These are phyloP conservation scores for Ceriops zippeliana DNA, from an alignment of 345 rosid species.

Conservation along the genomic window DNA sequence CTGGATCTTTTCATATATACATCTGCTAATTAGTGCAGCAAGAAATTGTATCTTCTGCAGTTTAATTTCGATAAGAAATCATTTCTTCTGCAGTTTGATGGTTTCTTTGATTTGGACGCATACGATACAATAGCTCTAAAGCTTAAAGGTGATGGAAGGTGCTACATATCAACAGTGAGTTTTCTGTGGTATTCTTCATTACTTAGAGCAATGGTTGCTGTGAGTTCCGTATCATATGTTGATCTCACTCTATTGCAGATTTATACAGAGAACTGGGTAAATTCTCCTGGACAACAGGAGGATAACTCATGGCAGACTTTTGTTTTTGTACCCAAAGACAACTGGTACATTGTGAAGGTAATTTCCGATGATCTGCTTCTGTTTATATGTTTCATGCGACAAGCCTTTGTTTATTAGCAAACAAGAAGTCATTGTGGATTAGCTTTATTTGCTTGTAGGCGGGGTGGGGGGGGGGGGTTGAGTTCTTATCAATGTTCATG, in stretches of 20 bases:
- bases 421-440: too few relatives aligned
- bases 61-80: not conserved
- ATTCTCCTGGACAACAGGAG: conserved; percentile 83
- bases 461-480: not conserved
- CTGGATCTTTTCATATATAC: not conserved
- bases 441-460: not conserved
- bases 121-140: conserved; percentile 77
- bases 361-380: too few relatives aligned
- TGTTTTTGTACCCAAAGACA: conserved; percentile 68
- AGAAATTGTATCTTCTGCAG: too few relatives aligned
- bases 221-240: not conserved
- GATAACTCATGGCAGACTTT: conserved; percentile 99
- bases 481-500: not conserved
- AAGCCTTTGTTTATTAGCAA: too few relatives aligned
- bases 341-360: conserved; percentile 78
- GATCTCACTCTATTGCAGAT: conserved; percentile 40
- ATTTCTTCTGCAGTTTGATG: conserved; percentile 63
- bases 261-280: conserved; percentile 93
- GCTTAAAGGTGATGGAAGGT: conserved; percentile 91
- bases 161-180: conserved; percentile 86
- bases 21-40: too few relatives aligned
- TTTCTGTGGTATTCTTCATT: conserved; percentile 7
- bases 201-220: not conserved
- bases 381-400: too few relatives aligned
- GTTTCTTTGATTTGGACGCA: conserved; percentile 80